Evolutionary conservation across 768 basidiomycete species (phyloP), one percentile per base, ranked within the genome.

Genomic region (Trametes coccinea): DNA sequence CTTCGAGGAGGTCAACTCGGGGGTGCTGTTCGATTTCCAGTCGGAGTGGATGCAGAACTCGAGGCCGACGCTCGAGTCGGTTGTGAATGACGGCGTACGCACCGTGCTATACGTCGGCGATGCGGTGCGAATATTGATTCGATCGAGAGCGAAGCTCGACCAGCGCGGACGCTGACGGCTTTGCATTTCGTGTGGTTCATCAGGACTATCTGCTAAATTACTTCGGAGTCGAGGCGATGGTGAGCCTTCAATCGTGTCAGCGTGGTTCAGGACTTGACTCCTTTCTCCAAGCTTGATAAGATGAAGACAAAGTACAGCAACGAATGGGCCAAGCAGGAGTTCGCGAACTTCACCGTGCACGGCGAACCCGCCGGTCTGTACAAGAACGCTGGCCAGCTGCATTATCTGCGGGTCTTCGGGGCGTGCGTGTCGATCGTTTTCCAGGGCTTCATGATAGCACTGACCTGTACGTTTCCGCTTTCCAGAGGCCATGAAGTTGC

Each of bases 351-450:
- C 70, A 83, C 74, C 0, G 84, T 87, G 8, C 67, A 75, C 1
- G 85, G 85, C 0, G 75, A 80, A 54, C 59, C 70, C 2, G 74
- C 84, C 2, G 85, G 84, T 2, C 70, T 80, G 33, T 84, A 73
- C 74, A 86, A 86, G 73, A 84, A 83, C 58, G 82, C 84, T 3
- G 84, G 84, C 7, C 80, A 74, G 6, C 77, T 80, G 68, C 82
- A 83, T 5, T 85, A 85, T 60, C 66, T 86, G 9, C 77, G 84
- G 5, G 76, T 84, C 17, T 81, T 71, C 54, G 66, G 67, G 41
- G 68, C 70, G 66, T 69, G 41, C 59, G 68, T 69, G 9, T 2
- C 10, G 2, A 14, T 2, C 33, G 2, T 10, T 13, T 5, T 11
- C 34, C 11, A 37, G 43, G 10, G 17, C 16, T 11, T n/a, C 30